Percentiles rank a stretch among this genome's conserved stretches.
Evolutionary conservation across 2,329 filamentous ascomycete species (phyloP).

Genomic region (Fusarium hostae): DNA sequence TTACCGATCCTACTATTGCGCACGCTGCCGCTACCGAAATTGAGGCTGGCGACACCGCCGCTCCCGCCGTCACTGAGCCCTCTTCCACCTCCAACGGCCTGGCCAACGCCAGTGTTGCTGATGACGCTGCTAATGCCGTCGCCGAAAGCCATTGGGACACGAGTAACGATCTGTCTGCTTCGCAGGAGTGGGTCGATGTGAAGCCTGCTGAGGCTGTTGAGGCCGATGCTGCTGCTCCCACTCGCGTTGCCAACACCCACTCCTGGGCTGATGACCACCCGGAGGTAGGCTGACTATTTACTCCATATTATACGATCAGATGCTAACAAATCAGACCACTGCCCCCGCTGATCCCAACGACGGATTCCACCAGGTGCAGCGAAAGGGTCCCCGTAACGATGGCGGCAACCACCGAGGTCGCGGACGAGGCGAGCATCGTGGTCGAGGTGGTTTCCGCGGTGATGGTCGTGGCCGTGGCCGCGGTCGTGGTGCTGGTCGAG

Average conservation of each 20-base stretch:
- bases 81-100: conserved; percentile 54
- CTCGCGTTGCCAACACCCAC: conserved; percentile 64
- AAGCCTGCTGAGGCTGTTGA: conserved; percentile 79
- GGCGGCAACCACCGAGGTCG: conserved; percentile 56
- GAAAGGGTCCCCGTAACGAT: conserved; percentile 67
- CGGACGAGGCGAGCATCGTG: conserved; percentile 62
- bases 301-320: not conserved
- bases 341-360: conserved; percentile 62
- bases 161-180: conserved; percentile 55
- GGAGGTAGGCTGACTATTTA: conserved; percentile 54
- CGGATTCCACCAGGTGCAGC: conserved; percentile 78
- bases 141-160: conserved; percentile 75
- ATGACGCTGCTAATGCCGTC: conserved; percentile 68
- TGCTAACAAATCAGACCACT: conserved; percentile 47
- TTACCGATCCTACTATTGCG: conserved; percentile 73
- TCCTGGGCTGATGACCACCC: conserved; percentile 88
- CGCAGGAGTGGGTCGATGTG: conserved; percentile 76
- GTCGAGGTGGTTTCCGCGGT: conserved; percentile 63
- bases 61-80: conserved; percentile 55
- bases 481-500: conserved; percentile 52
- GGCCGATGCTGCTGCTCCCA: conserved; percentile 72
- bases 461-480: conserved; percentile 58
- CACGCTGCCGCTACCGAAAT: conserved; percentile 77
- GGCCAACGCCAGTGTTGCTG: conserved; percentile 62
- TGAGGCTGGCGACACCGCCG: conserved; percentile 57